A percentile compares a stretch with the other conserved stretches of the same genome.
Evolutionary conservation across 768 basidiomycete genomes (phyloP).

Genomic region (Boletus sensibilis): DNA sequence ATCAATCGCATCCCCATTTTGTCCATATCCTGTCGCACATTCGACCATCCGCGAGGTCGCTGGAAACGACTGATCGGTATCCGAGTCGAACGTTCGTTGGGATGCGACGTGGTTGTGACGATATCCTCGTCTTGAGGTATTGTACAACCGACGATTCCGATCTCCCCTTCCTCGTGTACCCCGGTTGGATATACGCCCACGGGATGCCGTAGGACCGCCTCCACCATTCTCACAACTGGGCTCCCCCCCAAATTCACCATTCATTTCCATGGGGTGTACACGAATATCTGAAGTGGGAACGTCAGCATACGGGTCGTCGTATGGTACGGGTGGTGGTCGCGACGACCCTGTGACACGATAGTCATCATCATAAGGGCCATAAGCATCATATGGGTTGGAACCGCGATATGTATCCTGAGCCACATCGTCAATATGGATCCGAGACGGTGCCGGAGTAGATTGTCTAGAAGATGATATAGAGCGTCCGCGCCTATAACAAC

Average conservation of each 20-base stretch:
- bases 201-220: neutral
- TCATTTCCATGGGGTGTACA: neutral
- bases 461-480: slow-evolving; percentile 56
- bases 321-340: slow-evolving; percentile 67
- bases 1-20: slow-evolving; percentile 31
- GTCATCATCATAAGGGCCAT: slow-evolving; percentile 69
- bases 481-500: slow-evolving; percentile 46
- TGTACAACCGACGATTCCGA: slow-evolving; percentile 15
- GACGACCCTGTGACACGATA: slow-evolving; percentile 50
- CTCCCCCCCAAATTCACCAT: slow-evolving; percentile 15
- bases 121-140: slow-evolving; percentile 20
- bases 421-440: slow-evolving; percentile 56
- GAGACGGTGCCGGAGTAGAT: slow-evolving; percentile 53
- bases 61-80: slow-evolving; percentile 33
- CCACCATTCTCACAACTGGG: slow-evolving; percentile 26
- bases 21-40: slow-evolving; percentile 43
- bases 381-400: slow-evolving; percentile 62
- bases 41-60: slow-evolving; percentile 50
- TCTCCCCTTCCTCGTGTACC: slow-evolving; percentile 27
- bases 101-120: slow-evolving; percentile 13
- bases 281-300: slow-evolving; percentile 32
- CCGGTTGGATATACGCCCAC: slow-evolving; percentile 28
- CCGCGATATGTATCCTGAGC: slow-evolving; percentile 44
- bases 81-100: slow-evolving; percentile 33
- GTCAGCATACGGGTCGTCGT: slow-evolving; percentile 77